phyloP scores from a whole-genome alignment of 192 early-diverging fungal genomes.

The Backusella tarrabulga region DNA sequence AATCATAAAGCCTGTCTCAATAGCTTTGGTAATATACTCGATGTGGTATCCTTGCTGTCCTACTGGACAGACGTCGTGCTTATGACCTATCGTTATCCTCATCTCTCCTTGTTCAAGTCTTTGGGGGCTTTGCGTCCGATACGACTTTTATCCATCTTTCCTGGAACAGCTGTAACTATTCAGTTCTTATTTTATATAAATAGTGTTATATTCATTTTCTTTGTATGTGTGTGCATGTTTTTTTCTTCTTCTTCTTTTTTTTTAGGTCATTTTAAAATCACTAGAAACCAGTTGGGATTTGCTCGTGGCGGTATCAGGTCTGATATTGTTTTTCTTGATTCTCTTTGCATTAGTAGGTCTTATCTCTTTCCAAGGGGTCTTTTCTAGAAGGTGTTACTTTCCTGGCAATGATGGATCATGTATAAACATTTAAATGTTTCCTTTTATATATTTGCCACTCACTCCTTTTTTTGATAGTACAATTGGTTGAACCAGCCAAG shows the following conservation, averaged over 20 bases:
- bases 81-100: conserved; percentile 36
- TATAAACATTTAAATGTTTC: background rate
- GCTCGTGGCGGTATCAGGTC: conserved; percentile 41
- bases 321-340: conserved; percentile 50
- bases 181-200: background rate
- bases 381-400: conserved; percentile 39
- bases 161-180: conserved; percentile 31
- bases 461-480: conserved; percentile 1
- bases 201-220: background rate
- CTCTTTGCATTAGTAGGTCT: conserved; percentile 45
- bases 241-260: background rate
- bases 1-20: conserved; percentile 43
- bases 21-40: conserved; percentile 44
- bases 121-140: conserved; percentile 47
- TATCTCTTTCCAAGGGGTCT: conserved; percentile 49
- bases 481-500: conserved; percentile 19
- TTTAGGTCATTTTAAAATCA: conserved; percentile 34
- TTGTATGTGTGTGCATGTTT: background rate
- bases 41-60: conserved; percentile 43
- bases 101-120: conserved; percentile 50
- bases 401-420: conserved; percentile 24
- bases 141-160: conserved; percentile 45
- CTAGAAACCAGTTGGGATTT: conserved; percentile 31
- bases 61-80: conserved; percentile 55
- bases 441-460: background rate